Evolutionary conservation across 192 early-diverging fungal genomes (phyloP), one percentile per base, ranked within the genome.

Genomic region (Backusella mclennaniae): DNA sequence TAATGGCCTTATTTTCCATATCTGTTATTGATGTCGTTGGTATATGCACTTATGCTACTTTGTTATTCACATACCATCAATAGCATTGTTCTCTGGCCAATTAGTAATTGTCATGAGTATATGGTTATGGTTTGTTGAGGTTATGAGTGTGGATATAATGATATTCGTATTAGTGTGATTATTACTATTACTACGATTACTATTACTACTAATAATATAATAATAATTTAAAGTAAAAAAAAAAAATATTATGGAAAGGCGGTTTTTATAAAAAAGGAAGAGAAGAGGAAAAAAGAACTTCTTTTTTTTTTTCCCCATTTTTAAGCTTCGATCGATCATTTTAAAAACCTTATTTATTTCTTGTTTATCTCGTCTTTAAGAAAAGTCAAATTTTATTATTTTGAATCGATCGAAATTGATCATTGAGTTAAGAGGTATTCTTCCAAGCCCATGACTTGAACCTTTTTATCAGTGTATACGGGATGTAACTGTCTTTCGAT

Each of bases 401-500:
- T 63, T 63, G 56, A 63, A 63, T 63, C 56, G 56, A 63, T 63
- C 56, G 56, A 63, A 29, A 14, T 29, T 26, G 19, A 63, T 29
- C n/a, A n/a, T 29, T 14, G 56, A 26, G 56, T 63, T 63, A 12
- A 15, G 17, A 71, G 39, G 42, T 71, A 71, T 3, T 71, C 70
- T 71, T 41, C n/a, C 23, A 71, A 46, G 3, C 70, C 70, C 74
- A 75, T 75, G 4, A 68, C 59, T 33, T 75, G 36, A 0, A 75
- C 42, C 39, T 75, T 29, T 42, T 75, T 75, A 12, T 39, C 8
- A 7, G 59, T 77, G 49, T 84, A 84, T 0, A 80, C 76, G 0
- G 82, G 82, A 66, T 80, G 76, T 21, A 84, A 49, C 29, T 84
- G 79, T 26, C 82, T 76, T 77, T 84, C 82, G 44, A 84, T 80